These are phyloP conservation scores for Kwoniella botswanensis DNA, from an alignment of 768 basidiomycete species.

Conservation along the genomic window DNA sequence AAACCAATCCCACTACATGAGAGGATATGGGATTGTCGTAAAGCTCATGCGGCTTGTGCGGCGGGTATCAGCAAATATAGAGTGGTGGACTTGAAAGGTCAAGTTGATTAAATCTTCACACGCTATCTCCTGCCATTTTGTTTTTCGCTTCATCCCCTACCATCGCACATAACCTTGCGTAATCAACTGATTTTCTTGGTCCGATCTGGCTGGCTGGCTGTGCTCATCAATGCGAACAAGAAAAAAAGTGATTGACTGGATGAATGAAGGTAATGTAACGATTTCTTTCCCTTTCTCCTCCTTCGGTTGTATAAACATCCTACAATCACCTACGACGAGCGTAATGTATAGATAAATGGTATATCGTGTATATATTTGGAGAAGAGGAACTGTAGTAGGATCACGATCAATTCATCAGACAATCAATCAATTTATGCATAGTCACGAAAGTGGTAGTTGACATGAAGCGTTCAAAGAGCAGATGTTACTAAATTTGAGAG, in stretches of 20 bases:
- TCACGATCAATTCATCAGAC: no score
- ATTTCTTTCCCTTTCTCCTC: not conserved
- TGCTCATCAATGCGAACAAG: no score
- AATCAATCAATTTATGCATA: no score
- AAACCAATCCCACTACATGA: constrained; percentile 52
- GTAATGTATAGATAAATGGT: no score
- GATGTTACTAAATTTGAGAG: no score
- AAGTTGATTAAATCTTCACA: constrained; percentile 63
- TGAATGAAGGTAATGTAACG: not conserved
- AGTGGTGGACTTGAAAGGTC: constrained; percentile 88
- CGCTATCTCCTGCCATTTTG: not conserved
- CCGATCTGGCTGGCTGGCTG: not conserved
- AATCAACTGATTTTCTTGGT: not conserved
- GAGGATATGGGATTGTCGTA: constrained; percentile 57
- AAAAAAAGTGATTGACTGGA: not conserved
- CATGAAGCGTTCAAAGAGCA: no score
- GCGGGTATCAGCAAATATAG: constrained; percentile 77
- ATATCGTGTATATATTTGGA: no score
- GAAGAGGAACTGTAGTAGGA: no score
- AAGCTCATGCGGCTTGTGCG: constrained; percentile 60
- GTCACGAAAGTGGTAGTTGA: no score
- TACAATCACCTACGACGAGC: not conserved
- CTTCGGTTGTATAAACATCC: not conserved
- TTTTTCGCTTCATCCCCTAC: not conserved
- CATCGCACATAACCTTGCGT: not conserved